A percentile compares a stretch with the other conserved stretches of the same genome.
phyloP scores from a whole-genome alignment of 1,284 basidiomycete species.

The Sanghuangporus weigelae region DNA sequence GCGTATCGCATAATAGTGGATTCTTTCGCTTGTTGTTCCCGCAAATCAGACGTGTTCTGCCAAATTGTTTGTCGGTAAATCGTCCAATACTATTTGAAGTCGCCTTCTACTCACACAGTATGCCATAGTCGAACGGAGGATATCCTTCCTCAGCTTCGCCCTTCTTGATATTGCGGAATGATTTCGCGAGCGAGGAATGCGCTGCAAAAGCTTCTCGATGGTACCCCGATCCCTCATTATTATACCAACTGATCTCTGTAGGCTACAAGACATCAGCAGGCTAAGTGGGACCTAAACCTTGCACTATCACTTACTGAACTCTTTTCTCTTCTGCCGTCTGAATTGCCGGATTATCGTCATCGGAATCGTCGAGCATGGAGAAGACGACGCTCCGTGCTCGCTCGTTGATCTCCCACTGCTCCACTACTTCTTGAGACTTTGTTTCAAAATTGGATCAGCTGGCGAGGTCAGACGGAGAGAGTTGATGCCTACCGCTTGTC shows the following conservation, averaged over 20 bases:
- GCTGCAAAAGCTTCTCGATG: not conserved
- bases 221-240: not conserved
- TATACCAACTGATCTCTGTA: not conserved
- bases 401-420: not conserved
- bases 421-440: too few relatives aligned
- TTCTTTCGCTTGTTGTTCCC: not conserved
- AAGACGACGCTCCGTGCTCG: not conserved
- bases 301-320: not conserved
- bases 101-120: too few relatives aligned
- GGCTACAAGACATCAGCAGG: not conserved
- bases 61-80: not conserved
- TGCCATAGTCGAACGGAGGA: too few relatives aligned
- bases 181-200: not conserved
- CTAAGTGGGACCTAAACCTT: not conserved
- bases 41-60: not conserved
- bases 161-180: not conserved
- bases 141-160: not conserved
- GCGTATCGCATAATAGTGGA: not conserved
- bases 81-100: too few relatives aligned
- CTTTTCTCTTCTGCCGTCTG: slow-evolving; percentile 17
- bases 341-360: slow-evolving; percentile 14
- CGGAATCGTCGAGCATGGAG: not conserved
- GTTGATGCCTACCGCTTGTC: too few relatives aligned
- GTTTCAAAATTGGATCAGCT: too few relatives aligned
- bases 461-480: too few relatives aligned